Evolutionary conservation across 306 rosid genomes (phyloP).

Genomic region (Senna tora): DNA sequence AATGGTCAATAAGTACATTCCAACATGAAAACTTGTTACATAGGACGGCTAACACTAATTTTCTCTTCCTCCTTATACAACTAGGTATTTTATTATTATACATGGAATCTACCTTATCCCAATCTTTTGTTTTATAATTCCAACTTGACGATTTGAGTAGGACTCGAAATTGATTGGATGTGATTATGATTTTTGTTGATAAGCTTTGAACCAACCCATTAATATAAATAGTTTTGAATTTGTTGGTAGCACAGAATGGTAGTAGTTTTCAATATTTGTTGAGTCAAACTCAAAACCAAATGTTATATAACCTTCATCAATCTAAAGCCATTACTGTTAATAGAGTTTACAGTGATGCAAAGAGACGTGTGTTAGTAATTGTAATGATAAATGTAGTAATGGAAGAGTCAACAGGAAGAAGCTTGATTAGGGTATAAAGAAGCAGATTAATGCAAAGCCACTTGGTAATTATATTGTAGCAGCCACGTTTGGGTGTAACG

Average conservation of each 20-base stretch:
- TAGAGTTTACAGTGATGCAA: background rate
- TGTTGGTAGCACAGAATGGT: background rate
- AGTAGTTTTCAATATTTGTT: background rate
- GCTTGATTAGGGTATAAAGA: background rate
- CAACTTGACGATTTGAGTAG: background rate
- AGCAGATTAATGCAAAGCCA: constrained; percentile 33
- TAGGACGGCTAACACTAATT: too few relatives aligned
- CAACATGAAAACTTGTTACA: too few relatives aligned
- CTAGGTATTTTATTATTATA: background rate
- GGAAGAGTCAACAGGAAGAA: background rate
- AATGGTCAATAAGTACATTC: too few relatives aligned
- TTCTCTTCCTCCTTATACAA: background rate
- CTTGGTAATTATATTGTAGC: constrained; percentile 38
- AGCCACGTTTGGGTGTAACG: constrained; percentile 53
- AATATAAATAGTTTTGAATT: background rate
- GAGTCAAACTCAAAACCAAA: constrained; percentile 37
- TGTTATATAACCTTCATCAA: background rate
- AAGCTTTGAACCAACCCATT: constrained; percentile 29
- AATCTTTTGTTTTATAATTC: background rate
- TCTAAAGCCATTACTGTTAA: background rate
- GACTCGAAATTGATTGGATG: too few relatives aligned
- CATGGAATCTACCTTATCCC: background rate
- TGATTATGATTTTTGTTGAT: too few relatives aligned
- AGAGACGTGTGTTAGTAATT: background rate
- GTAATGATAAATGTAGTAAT: background rate